Base-by-base conservation (phyloP, 108 stramenopile species). In the Cyclotella choctawhatcheeana region DNA sequence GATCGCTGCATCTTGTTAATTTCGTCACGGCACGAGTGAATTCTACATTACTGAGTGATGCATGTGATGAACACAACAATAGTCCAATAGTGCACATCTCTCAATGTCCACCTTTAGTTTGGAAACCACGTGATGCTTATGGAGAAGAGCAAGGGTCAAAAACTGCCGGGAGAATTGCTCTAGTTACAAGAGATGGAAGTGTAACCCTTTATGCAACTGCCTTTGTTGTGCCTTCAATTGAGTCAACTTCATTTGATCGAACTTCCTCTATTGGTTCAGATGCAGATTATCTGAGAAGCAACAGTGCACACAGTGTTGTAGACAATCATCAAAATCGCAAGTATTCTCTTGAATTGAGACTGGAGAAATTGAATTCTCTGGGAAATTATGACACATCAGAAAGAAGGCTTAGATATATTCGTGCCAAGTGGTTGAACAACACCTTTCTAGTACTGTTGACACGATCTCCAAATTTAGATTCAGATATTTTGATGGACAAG, bases 51-150 rank as follows among this genome's bases (percentile, higher is more conserved):
- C n/a, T n/a, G n/a, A n/a, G n/a, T n/a, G n/a, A n/a, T n/a, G n/a
- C n/a, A n/a, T n/a, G n/a, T n/a, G n/a, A n/a, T n/a, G n/a, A 70
- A 48, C 24, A 34, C 16, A 48, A 56, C 29, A 30, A 30, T 14
- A 30, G 44, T 64, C 61, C 78, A 31, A 73, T 79, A 18, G 34
- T 79, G 26, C 78, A 79, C 31, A 25, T 79, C 21, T 44, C 66
- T 29, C 71, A 73, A 45, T 68, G 67, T 20, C 52, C 78, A 22
- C 78, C 78, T 20, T 51, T 70, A 13, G 47, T 31, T 29, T 81
- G 75, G 80, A 71, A 72, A 71, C 64, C 70, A 44, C 75, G 56
- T 65, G 63, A 77, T 58, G 60, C 61, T 65, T 77, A 81, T 24
- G 70, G 80, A 27, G 70, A 81, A 48, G 79, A 80, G 25, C 74